A percentile compares a stretch with the other conserved stretches of the same genome.
Conservation (phyloP, 2,329 filamentous ascomycete species). For the Trichoderma sp. region DNA sequence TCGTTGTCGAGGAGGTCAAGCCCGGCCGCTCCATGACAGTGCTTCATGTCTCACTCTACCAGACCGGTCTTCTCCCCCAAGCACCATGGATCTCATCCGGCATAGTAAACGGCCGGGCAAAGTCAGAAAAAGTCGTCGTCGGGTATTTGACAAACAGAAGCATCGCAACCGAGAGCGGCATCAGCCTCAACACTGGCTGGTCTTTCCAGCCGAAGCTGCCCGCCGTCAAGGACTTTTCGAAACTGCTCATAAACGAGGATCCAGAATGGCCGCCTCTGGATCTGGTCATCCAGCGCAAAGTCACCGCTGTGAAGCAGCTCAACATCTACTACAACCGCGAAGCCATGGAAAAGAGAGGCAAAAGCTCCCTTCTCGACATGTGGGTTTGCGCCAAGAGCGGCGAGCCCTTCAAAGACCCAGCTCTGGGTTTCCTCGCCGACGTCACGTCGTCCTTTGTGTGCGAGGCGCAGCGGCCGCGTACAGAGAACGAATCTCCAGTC, state of each 20-base stretch:
- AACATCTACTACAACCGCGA: constrained; percentile 39
- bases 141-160: constrained; percentile 48
- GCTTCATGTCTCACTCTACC: constrained; percentile 49
- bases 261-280: constrained; percentile 37
- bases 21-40: constrained; percentile 48
- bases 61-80: constrained; percentile 40
- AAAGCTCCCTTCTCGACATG: constrained; percentile 35
- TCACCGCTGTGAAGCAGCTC: constrained; percentile 37
- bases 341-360: constrained; percentile 16
- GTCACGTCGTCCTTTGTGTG: constrained; percentile 67
- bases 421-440: constrained; percentile 69
- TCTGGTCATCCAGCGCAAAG: constrained; percentile 33
- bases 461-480: constrained; percentile 51
- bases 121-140: constrained; percentile 39
- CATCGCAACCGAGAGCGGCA: constrained; percentile 40
- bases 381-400: constrained; percentile 67
- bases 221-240: constrained; percentile 36
- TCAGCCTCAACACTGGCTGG: constrained; percentile 39
- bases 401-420: constrained; percentile 65
- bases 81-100: constrained; percentile 44
- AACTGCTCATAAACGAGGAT: constrained; percentile 36
- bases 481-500: constrained; percentile 31
- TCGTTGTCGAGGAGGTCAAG: constrained; percentile 49
- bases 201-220: constrained; percentile 30
- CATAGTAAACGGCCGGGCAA: constrained; percentile 31